Conservation (phyloP, 2,329 filamentous ascomycete genomes). For the Arthrobotrys musiformis region DNA sequence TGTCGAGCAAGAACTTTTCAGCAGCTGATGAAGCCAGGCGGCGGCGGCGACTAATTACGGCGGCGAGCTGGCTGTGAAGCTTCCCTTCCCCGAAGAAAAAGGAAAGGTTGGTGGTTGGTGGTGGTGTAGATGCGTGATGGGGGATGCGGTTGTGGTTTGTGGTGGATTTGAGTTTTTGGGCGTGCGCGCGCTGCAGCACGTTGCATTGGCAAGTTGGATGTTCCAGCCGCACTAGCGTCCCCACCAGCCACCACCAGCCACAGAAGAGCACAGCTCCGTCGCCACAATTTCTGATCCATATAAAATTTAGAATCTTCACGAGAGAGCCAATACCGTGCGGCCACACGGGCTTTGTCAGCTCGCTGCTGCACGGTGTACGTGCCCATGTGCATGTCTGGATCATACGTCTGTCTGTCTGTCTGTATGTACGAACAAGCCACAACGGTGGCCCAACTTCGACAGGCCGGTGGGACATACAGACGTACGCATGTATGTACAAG, state of each 20-base stretch:
- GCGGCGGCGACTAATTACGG: no score
- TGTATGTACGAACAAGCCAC: no score
- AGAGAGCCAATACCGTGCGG: constrained; percentile 34
- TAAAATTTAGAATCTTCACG: neutral
- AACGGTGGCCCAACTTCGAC: no score
- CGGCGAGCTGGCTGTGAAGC: constrained; percentile 6
- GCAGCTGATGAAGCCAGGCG: neutral
- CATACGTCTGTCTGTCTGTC: no score
- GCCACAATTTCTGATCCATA: constrained; percentile 13
- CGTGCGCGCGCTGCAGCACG: no score
- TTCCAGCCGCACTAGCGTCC: neutral
- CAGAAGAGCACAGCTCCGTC: constrained; percentile 9
- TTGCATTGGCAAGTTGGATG: neutral
- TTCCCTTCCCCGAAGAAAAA: neutral
- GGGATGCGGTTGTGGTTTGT: neutral
- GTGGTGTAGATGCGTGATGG: neutral
- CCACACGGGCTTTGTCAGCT: constrained; percentile 32
- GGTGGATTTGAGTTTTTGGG: neutral
- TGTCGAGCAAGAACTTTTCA: neutral
- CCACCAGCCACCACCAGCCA: constrained; percentile 29
- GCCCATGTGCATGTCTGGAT: no score
- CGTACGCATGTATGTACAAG: no score
- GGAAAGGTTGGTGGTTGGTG: neutral
- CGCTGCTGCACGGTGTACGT: no score
- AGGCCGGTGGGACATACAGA: no score